Evolutionary conservation across 2,329 filamentous ascomycete genomes (phyloP), one percentile per base, ranked within the genome.

Genomic region (Rhynchosporium secalis): DNA sequence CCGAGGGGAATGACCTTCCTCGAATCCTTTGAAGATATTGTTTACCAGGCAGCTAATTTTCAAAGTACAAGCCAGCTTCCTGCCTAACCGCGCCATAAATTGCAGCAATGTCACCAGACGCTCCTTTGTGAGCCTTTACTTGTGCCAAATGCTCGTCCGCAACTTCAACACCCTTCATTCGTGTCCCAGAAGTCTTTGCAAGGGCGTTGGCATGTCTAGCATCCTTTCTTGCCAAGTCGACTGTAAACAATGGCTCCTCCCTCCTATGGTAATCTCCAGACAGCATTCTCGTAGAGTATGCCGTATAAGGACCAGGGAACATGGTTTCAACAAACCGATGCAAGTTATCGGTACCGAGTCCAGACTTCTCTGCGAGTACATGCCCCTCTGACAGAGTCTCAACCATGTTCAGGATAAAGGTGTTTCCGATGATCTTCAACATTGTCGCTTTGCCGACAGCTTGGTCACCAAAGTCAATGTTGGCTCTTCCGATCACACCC

Each of bases 171-270:
- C 85, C 87, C 63, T 79, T 82, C 75, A 96, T 75, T 62, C 80
- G 81, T 48, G 83, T 80, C 0, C 90, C 91, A 5, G 79, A 81
- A 29, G 77, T 77, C 64, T 84, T 78, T 0, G 90, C 92, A 62
- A 96, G 71, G 60, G 77, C 79, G 73, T 86, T 78, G 4, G 90
- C 91, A 79, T 96, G 92, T 1, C 86, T 78, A 1, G 87, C 84
- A 78, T 96, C 93, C 74, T 96, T 96, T 65, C 88, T 80, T 5
- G 92, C 92, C 63, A 96, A 78, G 73, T 95, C 88, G 0, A 94
- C 90, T 3, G 86, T 86, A 74, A 96, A 96, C 8, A 95, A 78
- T n/a, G 92, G 92, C 71, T 88, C 88, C 29, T 90, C 85, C 12
- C 89, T 81, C 76, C 85, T 83, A 75, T 89, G 86, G 73, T 96